These are phyloP conservation scores for Lactarius hatsudake DNA, from an alignment of 768 basidiomycete genomes.

Conservation along the genomic window DNA sequence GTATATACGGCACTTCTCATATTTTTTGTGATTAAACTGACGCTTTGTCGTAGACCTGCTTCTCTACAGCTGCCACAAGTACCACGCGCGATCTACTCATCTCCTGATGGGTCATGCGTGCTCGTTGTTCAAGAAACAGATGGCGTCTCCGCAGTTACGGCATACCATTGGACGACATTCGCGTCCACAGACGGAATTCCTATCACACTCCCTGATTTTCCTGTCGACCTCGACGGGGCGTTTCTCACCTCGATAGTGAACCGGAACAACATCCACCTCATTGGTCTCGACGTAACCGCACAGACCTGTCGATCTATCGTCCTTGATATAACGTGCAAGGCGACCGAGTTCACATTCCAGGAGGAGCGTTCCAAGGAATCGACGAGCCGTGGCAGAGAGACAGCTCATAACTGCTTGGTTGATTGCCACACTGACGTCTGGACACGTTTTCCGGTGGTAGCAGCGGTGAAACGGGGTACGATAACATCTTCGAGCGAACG, in stretches of 20 bases:
- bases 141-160: conserved; percentile 30
- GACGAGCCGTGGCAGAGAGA: conserved; percentile 26
- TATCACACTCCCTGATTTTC: conserved; percentile 35
- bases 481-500: conserved; percentile 31
- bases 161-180: conserved; percentile 58
- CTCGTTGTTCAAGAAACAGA: conserved; percentile 34
- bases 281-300: conserved; percentile 39
- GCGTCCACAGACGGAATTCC: conserved; percentile 48
- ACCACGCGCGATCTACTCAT: conserved; percentile 41
- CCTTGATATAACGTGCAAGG: conserved; percentile 52
- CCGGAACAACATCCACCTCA: conserved; percentile 42
- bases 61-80: conserved; percentile 38
- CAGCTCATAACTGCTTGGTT: conserved; percentile 40
- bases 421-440: conserved; percentile 21
- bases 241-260: conserved; percentile 48
- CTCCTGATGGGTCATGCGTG: conserved; percentile 56
- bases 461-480: conserved; percentile 11
- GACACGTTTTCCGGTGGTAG: conserved; percentile 19
- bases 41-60: conserved; percentile 39
- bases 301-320: conserved; percentile 43
- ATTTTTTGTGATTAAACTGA: neutral
- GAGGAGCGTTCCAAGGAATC: conserved; percentile 38
- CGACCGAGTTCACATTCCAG: conserved; percentile 56
- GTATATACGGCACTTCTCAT: conserved; percentile 32
- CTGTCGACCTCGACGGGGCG: conserved; percentile 27